These are phyloP conservation scores for Sugiyamaella floridensis DNA, from an alignment of 805 yeast species.

Conservation along the genomic window DNA sequence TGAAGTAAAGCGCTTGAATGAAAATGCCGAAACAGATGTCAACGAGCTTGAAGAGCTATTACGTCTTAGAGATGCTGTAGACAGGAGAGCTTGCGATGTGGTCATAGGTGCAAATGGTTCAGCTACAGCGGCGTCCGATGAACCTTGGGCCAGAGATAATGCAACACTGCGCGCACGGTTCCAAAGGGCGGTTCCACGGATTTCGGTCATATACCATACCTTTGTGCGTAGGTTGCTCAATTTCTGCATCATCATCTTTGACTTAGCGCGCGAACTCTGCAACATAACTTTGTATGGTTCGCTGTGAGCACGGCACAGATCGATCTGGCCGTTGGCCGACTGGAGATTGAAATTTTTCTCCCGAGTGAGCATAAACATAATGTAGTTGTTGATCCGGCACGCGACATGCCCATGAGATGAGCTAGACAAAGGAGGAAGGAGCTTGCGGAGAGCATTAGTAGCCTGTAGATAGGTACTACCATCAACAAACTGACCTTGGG, in stretches of 20 bases:
- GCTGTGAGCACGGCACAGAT: conserved; percentile 6
- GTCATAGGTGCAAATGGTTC: conserved; percentile 4
- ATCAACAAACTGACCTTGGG: conserved; percentile 15
- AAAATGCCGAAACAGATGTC: conserved; percentile 18
- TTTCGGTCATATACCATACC: conserved; percentile 24
- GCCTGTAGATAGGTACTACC: conserved; percentile 18
- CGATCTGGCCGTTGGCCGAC: conserved; percentile 7
- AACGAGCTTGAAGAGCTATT: conserved; percentile 20
- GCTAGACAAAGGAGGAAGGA: conserved; percentile 13
- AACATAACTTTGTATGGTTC: conserved; percentile 14
- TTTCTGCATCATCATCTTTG: conserved; percentile 6
- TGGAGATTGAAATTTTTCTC: conserved; percentile 10
- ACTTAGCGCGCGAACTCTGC: conserved; percentile 5
- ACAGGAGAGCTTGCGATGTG: neutral
- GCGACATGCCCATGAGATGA: conserved; percentile 6
- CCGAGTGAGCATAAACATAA: conserved; percentile 9
- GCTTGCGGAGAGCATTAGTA: conserved; percentile 10
- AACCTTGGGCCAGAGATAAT: conserved; percentile 12
- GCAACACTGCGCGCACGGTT: conserved; percentile 24
- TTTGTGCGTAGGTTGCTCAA: conserved; percentile 20
- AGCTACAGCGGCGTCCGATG: conserved; percentile 1
- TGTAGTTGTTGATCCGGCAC: conserved; percentile 10
- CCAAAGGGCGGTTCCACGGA: conserved; percentile 19
- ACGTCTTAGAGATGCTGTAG: conserved; percentile 14
- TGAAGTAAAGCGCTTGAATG: conserved; percentile 19